These are phyloP conservation scores for Amyloporia xantha DNA, from an alignment of 768 basidiomycete species.

Conservation along the genomic window DNA sequence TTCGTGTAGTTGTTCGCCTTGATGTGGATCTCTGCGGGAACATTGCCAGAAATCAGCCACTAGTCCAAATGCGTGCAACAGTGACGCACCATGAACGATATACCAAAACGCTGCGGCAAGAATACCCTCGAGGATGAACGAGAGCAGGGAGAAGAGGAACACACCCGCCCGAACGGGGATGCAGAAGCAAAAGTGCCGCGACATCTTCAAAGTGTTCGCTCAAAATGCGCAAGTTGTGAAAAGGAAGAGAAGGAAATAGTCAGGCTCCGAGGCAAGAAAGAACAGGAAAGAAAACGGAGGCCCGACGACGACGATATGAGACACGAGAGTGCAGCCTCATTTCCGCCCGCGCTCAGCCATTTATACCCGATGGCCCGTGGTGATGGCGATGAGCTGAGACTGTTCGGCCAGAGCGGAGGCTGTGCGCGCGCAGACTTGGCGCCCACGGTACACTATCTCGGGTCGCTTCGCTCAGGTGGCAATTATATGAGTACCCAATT, in stretches of 20 bases:
- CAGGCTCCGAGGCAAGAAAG: too few relatives aligned
- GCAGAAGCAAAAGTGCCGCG: constrained; percentile 24
- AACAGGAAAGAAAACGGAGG: neutral
- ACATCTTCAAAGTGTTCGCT: constrained; percentile 13
- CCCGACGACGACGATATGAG: neutral
- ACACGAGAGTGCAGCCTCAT: neutral
- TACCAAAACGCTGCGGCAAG: constrained; percentile 13
- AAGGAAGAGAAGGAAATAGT: neutral
- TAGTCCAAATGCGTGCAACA: neutral
- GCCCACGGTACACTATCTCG: too few relatives aligned
- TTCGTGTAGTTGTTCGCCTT: constrained; percentile 8
- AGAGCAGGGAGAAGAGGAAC: constrained; percentile 23
- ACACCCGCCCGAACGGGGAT: constrained; percentile 24
- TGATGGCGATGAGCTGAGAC: neutral
- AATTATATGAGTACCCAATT: too few relatives aligned
- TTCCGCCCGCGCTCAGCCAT: too few relatives aligned
- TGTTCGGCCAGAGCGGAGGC: neutral
- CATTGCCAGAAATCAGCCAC: too few relatives aligned
- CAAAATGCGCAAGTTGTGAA: neutral
- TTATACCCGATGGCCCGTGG: too few relatives aligned
- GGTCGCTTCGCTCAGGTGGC: too few relatives aligned
- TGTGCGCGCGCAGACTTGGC: too few relatives aligned
- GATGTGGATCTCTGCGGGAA: constrained; percentile 7
- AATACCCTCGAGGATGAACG: constrained; percentile 12
- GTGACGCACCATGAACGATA: constrained; percentile 15